Evolutionary conservation across 169 alveolate species (phyloP).

Genomic region (Eimeria necatrix): DNA sequence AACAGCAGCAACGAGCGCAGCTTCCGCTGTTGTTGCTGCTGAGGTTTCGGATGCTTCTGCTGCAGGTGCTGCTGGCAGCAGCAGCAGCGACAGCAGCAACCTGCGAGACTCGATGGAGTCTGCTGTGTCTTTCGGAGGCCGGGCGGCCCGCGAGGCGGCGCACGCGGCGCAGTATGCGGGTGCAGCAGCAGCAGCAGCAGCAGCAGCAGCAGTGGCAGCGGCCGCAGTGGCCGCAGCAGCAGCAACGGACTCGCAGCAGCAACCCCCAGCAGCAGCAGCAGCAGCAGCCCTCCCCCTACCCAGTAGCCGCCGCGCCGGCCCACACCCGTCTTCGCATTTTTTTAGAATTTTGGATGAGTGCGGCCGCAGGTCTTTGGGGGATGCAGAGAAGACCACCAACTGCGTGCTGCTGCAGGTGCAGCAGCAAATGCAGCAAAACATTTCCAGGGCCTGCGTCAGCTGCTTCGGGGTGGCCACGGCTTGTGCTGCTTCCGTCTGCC

Average conservation of each 20-base stretch:
- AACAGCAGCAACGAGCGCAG: constrained; percentile 20
- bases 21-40: not conserved
- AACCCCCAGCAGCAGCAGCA: not conserved
- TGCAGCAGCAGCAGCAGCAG: constrained; percentile 35
- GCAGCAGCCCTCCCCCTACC: not conserved
- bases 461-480: constrained; percentile 14
- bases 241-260: not conserved
- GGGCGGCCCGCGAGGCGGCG: constrained; percentile 46
- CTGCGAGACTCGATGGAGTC: constrained; percentile 18
- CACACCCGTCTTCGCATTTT: not conserved
- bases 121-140: not conserved
- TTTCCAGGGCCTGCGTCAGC: not conserved
- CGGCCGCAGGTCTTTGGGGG: constrained; percentile 6
- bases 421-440: constrained; percentile 29
- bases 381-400: not conserved
- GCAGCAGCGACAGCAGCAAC: constrained; percentile 15
- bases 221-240: not conserved
- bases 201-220: not conserved
- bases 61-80: not conserved
- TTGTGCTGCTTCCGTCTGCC: constrained; percentile 19
- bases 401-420: constrained; percentile 47
- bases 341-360: constrained; percentile 1
- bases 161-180: constrained; percentile 1
- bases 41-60: not conserved
- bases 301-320: constrained; percentile 2